Evolutionary conservation across 176 grass and related monocot species (phyloP), one percentile per base, ranked within the genome.

Genomic region (Triticum timopheevii): DNA sequence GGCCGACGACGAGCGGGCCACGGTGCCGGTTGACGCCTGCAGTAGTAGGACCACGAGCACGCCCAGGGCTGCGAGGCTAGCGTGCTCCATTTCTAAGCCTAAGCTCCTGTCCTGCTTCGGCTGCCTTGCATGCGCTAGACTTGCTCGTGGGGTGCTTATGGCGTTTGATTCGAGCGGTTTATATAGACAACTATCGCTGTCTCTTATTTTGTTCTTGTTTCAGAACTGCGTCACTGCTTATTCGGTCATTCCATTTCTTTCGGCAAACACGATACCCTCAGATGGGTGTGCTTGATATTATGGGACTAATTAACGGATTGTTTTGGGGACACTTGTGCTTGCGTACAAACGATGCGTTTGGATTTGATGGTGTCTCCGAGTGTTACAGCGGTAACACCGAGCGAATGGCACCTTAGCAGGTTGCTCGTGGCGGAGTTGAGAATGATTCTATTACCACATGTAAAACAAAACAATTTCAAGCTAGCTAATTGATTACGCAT

Each of bases 1-100:
- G 17, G 58, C 58, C 63, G 86, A 58, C 73, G 86, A 80, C n/a
- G 86, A 78, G 78, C 78, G 61, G 31, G 31, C 67, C 8, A 20
- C n/a, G 31, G 69, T n/a, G 59, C 16, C 25, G 2, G 69, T 13
- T 11, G 78, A 66, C 35, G 63, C 31, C 1, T 82, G 79, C 5
- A 82, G 27, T n/a, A 87, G 58, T 36, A 45, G 3, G 38, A 33
- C 86, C 13, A 23, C 42, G 9, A 87, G 69, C 58, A 67, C 9
- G 40, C 40, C 78, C 10, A 80, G 4, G n/a, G 17, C 13, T 1
- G 19, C 42, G 2, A 73, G 2, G 10, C 56, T 87, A 19, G 59
- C 36, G 36, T 17, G n/a, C 35, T 12, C 59, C 82, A 84, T 84
- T 35, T 77, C 11, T 20, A 8, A 7, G 28, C 54, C 65, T 33